Evolutionary conservation across 331 rosid species (phyloP), one percentile per base, ranked within the genome.

Genomic region (Malus hybrid): DNA sequence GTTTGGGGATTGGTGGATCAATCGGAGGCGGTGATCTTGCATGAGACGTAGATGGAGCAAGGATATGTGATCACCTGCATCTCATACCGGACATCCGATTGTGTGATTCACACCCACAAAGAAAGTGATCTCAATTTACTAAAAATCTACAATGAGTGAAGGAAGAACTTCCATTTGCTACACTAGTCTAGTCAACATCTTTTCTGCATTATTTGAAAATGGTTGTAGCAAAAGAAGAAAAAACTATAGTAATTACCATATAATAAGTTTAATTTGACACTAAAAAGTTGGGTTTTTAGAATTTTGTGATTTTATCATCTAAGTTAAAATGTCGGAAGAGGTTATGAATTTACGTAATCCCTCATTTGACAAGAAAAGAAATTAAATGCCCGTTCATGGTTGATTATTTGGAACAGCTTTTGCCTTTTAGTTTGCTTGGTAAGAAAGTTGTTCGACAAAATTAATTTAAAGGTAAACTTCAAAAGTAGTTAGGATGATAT

Each of bases 41-140:
- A 91, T 20, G 91, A 89, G 0, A 69, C 84, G 2, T 91, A 85
- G 72, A 79, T 87, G 19, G 84, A 77, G 73, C 69, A 83, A 62
- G 92, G 90, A 1, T 88, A 84, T 69, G 55, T 86, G 68, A 79
- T 88, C 29, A 85, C 91, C 2, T 88, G 94, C 68, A 78, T 90
- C 18, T 83, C 96, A 2, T 93, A 88, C 75, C 91, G 89, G 1
- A 81, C 65, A 34, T 81, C 89, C 22, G 92, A 91, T 42, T 85
- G 79, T 60, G 98, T 89, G 69, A 86, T 93, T 79, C 68, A 82
- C 84, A 79, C 97, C 12, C 90, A 88, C 75, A 89, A 86, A 84
- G 93, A 89, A 83, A 65, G 52, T 22, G 93, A 89, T 9, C 90
- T 86, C 71, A 69, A 18, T 34, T 89, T 34, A 81, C 46, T 11